Conservation (phyloP, 2,329 filamentous ascomycete species). For the Aspergillus amoenus region DNA sequence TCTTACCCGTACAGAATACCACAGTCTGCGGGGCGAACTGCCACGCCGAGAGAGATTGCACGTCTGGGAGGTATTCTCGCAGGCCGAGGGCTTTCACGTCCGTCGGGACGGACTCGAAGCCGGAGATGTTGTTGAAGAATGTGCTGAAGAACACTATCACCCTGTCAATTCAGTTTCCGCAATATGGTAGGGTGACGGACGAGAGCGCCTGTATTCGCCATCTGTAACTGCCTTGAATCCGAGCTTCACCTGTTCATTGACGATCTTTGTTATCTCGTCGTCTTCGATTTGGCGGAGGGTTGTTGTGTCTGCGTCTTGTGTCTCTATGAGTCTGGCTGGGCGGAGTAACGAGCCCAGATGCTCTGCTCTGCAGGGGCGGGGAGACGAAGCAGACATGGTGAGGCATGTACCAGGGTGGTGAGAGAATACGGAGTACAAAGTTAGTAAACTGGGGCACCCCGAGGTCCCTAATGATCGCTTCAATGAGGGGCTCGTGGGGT, state of each 20-base stretch:
- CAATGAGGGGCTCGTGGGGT: no score
- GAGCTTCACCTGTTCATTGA: constrained; percentile 62
- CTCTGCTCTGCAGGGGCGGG: constrained; percentile 67
- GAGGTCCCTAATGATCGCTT: no score
- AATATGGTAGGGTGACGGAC: no score
- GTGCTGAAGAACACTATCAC: constrained; percentile 54
- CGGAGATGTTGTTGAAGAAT: constrained; percentile 53
- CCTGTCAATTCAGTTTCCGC: no score
- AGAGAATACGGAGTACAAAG: no score
- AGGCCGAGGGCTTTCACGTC: no score
- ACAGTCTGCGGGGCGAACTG: constrained; percentile 54
- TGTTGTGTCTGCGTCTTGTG: no score
- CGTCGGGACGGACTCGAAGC: no score
- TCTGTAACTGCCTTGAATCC: constrained; percentile 66
- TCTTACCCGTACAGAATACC: constrained; percentile 55
- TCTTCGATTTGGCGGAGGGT: constrained; percentile 64
- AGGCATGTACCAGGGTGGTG: no score
- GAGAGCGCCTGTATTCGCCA: constrained; percentile 60
- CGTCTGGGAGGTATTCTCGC: no score
- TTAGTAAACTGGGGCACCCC: no score
- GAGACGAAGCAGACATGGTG: no score
- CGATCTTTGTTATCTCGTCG: constrained; percentile 63
- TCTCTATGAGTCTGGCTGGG: constrained; percentile 57
- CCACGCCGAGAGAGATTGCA: constrained; percentile 57
- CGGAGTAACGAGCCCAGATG: constrained; percentile 71